Evolutionary conservation across 257 asterid genomes (phyloP).

Genomic region (Echium plantagineum): DNA sequence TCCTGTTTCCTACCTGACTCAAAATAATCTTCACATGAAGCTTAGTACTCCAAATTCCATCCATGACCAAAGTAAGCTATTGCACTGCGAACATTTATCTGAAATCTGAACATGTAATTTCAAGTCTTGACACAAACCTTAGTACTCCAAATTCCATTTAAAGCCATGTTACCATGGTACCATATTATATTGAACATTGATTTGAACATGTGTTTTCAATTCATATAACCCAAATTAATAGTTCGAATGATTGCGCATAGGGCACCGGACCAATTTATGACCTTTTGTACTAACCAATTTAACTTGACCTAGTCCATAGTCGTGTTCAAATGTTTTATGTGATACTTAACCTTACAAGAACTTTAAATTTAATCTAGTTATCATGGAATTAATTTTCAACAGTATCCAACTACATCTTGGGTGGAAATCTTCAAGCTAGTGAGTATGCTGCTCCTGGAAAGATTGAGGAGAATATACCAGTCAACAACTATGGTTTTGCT

Average conservation of each 20-base stretch:
- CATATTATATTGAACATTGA: background rate
- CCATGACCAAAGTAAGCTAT: slow-evolving; percentile 54
- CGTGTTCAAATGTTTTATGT: no score
- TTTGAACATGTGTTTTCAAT: background rate
- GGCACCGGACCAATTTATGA: no score
- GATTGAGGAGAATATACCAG: slow-evolving; percentile 38
- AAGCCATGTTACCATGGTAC: slow-evolving; percentile 73
- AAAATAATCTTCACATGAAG: slow-evolving; percentile 47
- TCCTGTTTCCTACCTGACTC: slow-evolving; percentile 58
- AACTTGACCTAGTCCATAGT: no score
- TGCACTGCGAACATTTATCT: background rate
- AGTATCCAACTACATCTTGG: slow-evolving; percentile 51
- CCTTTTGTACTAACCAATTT: no score
- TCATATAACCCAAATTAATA: no score
- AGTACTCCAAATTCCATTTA: slow-evolving; percentile 37
- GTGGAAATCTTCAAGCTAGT: slow-evolving; percentile 56
- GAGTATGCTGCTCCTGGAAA: slow-evolving; percentile 40
- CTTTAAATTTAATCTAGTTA: background rate
- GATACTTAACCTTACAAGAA: no score
- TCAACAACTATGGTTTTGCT: slow-evolving; percentile 36
- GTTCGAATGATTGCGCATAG: no score
- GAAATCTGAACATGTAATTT: background rate
- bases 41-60: slow-evolving; percentile 39
- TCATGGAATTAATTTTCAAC: slow-evolving; percentile 13
- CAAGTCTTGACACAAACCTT: slow-evolving; percentile 26